A percentile compares a stretch with the other conserved stretches of the same genome.
Conservation (phyloP, 768 basidiomycete species). For the Cyclocybe aegerita region DNA sequence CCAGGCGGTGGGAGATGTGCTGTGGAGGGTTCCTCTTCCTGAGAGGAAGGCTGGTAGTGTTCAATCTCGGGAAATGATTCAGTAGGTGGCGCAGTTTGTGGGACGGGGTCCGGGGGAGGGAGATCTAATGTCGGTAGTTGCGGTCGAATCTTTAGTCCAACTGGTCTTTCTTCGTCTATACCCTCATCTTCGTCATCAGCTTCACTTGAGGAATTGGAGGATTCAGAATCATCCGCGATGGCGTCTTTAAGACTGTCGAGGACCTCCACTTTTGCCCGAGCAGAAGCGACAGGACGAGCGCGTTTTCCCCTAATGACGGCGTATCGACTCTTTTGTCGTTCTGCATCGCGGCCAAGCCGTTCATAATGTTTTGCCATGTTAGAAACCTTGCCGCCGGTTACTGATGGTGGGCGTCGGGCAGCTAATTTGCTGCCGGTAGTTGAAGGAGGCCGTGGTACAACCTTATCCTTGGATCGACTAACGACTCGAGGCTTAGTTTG, state of each 20-base stretch:
- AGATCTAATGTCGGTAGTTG: constrained; percentile 23
- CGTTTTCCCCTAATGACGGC: constrained; percentile 84
- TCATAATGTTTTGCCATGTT: constrained; percentile 92
- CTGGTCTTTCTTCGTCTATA: constrained; percentile 39
- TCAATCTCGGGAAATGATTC: constrained; percentile 12
- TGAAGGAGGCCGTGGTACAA: constrained; percentile 41
- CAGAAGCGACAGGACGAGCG: constrained; percentile 87
- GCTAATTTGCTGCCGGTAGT: constrained; percentile 46
- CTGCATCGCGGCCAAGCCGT: constrained; percentile 71
- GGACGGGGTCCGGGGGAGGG: constrained; percentile 19
- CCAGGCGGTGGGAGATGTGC: constrained; percentile 20
- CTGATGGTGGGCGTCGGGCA: constrained; percentile 50
- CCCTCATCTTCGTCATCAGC: constrained; percentile 58
- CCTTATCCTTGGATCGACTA: constrained; percentile 40
- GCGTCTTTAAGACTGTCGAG: constrained; percentile 90
- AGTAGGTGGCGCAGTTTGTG: constrained; percentile 24
- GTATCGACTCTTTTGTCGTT: constrained; percentile 75
- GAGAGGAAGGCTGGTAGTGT: constrained; percentile 7
- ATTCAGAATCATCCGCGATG: constrained; percentile 68
- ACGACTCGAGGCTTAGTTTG: constrained; percentile 37
- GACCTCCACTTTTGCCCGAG: constrained; percentile 85
- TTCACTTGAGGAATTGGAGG: constrained; percentile 61
- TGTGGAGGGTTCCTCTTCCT: constrained; percentile 10
- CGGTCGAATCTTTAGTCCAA: constrained; percentile 23
- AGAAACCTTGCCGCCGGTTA: constrained; percentile 70